phyloP scores from a whole-genome alignment of 257 asterid species.

The Nyctanthes arbortristis region DNA sequence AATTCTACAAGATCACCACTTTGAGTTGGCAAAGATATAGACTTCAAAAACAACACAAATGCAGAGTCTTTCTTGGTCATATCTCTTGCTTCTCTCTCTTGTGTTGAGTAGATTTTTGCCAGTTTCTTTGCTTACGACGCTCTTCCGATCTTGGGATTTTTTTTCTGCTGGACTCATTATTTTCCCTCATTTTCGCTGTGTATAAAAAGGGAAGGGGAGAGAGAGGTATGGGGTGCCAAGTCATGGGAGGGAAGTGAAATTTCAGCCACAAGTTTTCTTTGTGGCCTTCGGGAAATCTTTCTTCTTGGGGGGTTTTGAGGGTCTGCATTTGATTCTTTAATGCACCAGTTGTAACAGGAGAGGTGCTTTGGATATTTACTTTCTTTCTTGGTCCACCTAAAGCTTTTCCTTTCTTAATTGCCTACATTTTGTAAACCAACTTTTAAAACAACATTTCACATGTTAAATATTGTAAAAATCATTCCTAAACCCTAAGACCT shows the following conservation, averaged over 20 bases:
- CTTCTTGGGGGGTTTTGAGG: constrained; percentile 23
- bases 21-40: constrained; percentile 44
- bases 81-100: background rate
- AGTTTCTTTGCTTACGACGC: background rate
- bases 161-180: background rate
- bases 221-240: constrained; percentile 42
- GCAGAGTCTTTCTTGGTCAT: constrained; percentile 33
- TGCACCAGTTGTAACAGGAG: background rate
- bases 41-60: constrained; percentile 73
- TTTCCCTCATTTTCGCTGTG: constrained; percentile 26
- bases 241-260: constrained; percentile 42
- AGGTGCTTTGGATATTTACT: constrained; percentile 1
- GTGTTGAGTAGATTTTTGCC: no score
- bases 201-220: constrained; percentile 33
- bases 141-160: background rate
- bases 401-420: no score
- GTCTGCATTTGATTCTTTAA: constrained; percentile 15
- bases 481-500: background rate
- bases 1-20: constrained; percentile 15
- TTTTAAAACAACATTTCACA: no score
- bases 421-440: no score
- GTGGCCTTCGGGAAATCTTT: constrained; percentile 63
- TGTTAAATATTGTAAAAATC: background rate
- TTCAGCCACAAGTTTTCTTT: constrained; percentile 72
- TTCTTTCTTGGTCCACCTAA: constrained; percentile 42